Evolutionary conservation across 768 basidiomycete species (phyloP).

Genomic region (Mycena haematopus): DNA sequence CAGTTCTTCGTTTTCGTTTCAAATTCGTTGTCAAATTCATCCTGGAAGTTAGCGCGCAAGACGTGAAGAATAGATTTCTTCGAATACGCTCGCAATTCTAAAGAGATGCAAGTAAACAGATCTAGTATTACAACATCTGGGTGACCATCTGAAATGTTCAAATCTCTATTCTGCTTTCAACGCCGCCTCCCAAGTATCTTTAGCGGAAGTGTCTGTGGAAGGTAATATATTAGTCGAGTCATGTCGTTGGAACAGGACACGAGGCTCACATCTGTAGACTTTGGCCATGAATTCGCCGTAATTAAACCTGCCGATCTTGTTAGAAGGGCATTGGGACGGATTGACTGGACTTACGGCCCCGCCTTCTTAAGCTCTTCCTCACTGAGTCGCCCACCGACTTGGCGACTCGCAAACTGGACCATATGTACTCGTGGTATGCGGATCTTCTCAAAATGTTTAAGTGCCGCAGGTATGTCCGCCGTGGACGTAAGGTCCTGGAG

Average conservation of each 20-base stretch:
- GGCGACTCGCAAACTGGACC: constrained; percentile 27
- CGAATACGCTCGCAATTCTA: no score
- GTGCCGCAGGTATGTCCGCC: constrained; percentile 12
- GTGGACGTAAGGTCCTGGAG: constrained; percentile 27
- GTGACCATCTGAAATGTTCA: not conserved
- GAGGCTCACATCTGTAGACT: constrained; percentile 22
- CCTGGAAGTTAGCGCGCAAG: no score
- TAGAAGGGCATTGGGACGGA: not conserved
- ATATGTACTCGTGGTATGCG: constrained; percentile 24
- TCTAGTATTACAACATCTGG: not conserved
- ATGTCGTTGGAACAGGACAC: not conserved
- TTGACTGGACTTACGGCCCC: constrained; percentile 13
- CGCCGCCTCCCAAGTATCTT: constrained; percentile 8
- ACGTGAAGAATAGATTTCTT: no score
- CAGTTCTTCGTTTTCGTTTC: no score
- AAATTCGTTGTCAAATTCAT: no score
- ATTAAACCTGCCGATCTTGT: constrained; percentile 11
- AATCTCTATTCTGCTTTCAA: not conserved
- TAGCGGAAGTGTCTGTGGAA: constrained; percentile 7
- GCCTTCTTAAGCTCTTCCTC: constrained; percentile 21
- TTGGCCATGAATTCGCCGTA: constrained; percentile 13
- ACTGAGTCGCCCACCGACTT: constrained; percentile 14
- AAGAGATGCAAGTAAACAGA: no score
- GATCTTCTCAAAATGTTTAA: constrained; percentile 14
- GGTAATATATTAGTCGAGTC: not conserved